phyloP scores from a whole-genome alignment of 257 asterid species.

The Solanum sejunctum region DNA sequence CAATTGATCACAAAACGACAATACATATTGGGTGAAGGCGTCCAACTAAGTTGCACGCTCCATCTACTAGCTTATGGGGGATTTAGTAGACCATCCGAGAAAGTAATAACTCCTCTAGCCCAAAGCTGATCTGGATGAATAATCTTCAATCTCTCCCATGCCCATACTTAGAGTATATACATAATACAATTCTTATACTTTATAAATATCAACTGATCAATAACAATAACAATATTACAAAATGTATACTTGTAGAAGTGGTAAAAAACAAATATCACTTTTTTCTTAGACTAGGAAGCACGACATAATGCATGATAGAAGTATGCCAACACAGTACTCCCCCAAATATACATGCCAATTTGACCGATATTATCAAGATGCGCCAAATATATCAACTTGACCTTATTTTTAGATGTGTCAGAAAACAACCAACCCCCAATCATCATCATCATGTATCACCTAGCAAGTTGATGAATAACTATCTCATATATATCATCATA shows the following conservation, averaged over 20 bases:
- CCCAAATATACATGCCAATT: slow-evolving; percentile 64
- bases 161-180: not conserved
- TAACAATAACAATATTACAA: not conserved
- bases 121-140: not conserved
- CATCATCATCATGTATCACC: slow-evolving; percentile 67
- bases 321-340: slow-evolving; percentile 65
- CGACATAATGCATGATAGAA: slow-evolving; percentile 67
- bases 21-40: not conserved
- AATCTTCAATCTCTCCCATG: not conserved
- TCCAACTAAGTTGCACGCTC: not conserved
- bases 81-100: not conserved
- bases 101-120: not conserved
- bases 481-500: slow-evolving; percentile 50
- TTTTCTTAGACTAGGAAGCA: slow-evolving; percentile 62
- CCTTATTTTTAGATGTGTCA: slow-evolving; percentile 71
- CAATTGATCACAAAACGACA: not conserved
- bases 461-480: slow-evolving; percentile 39
- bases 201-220: slow-evolving; percentile 69
- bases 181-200: not conserved
- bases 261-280: not conserved
- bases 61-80: not conserved
- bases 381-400: slow-evolving; percentile 71
- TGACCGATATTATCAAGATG: slow-evolving; percentile 57
- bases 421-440: slow-evolving; percentile 61
- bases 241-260: not conserved